phyloP scores from a whole-genome alignment of 2,329 filamentous ascomycete genomes.

The Pseudocercospora eumusae region DNA sequence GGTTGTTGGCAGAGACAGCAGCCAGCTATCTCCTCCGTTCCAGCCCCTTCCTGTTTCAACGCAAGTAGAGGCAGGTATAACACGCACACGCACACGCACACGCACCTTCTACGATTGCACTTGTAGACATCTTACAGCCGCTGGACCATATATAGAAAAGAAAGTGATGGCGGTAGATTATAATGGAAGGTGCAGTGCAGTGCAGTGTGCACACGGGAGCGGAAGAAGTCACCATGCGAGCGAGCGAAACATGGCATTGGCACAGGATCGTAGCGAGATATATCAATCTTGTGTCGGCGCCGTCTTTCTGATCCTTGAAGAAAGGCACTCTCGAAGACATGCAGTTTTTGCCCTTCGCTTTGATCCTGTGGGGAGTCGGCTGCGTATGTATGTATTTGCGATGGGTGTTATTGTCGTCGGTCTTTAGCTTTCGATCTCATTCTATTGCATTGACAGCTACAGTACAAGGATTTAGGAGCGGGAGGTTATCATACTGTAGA shows the following conservation, averaged over 20 bases:
- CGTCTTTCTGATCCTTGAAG: slow-evolving; percentile 49
- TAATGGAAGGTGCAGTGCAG: too few species aligned
- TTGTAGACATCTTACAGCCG: too few species aligned
- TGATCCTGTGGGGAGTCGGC: slow-evolving; percentile 56
- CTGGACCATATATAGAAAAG: too few species aligned
- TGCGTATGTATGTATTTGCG: slow-evolving; percentile 47
- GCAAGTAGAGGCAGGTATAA: too few species aligned
- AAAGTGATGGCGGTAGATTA: too few species aligned
- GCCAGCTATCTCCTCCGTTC: too few species aligned
- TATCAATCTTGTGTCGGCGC: slow-evolving; percentile 48
- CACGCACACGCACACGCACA: too few species aligned
- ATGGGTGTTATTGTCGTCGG: slow-evolving; percentile 52
- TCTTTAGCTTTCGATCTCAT: slow-evolving; percentile 45
- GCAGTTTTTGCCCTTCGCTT: slow-evolving; percentile 46
- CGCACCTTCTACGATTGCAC: too few species aligned
- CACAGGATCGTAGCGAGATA: slow-evolving; percentile 39
- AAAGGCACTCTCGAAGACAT: slow-evolving; percentile 47
- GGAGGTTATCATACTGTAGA: too few species aligned
- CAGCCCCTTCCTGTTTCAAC: too few species aligned
- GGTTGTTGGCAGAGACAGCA: background rate
- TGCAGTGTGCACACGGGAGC: too few species aligned
- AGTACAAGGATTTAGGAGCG: slow-evolving; percentile 48
- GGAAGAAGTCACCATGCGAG: slow-evolving; percentile 42
- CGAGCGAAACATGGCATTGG: slow-evolving; percentile 46
- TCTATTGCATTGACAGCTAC: slow-evolving; percentile 50